Base-by-base conservation (phyloP, 768 basidiomycete species). In the Coprinopsis cinerea region DNA sequence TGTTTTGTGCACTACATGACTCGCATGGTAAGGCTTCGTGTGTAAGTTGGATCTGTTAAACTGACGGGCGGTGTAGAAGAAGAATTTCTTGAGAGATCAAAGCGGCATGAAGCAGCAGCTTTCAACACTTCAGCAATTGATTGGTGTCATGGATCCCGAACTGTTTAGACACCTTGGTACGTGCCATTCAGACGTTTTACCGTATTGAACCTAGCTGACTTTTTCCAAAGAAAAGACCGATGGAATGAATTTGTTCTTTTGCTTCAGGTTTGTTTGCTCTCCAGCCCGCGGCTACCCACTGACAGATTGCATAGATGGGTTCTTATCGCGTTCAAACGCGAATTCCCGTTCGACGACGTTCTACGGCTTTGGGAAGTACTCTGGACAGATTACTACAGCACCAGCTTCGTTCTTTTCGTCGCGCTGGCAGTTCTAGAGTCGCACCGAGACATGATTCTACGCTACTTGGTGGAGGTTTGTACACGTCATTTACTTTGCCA, bases 91-190 rank as follows among this genome's bases (percentile, higher is more conserved):
- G 32, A 81, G 92, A 4, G 96, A 99, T 61, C 96, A 99, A 63
- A 91, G 88, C 52, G 96, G 96, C 2, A 99, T 99, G 96, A 94
- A 92, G 76, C 84, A 85, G 53, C 93, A 98, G 60, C 67, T 99
- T 22, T 78, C 82, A 23, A 89, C 88, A 6, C 70, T 99, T 17
- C 96, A 98, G 60, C 85, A 95, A 58, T 68, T 99, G 13, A 88
- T 98, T 34, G 78, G 80, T 28, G 77, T 94, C 26, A 95, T 98
- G 91, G 96, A 99, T 61, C 93, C 94, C 1, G 91, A 97, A 60
- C 67, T 99, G 18, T 96, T 94, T 64, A 81, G 85, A 36, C 94
- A 98, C 67, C 67, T 97, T 47, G 88, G 89, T 89, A 53, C 41
- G 44, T 28, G 39, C 42, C 10, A 39, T 15, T n/a, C 22, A 15